Conservation (phyloP, 2,329 filamentous ascomycete species). For the Colletotrichum sp. region DNA sequence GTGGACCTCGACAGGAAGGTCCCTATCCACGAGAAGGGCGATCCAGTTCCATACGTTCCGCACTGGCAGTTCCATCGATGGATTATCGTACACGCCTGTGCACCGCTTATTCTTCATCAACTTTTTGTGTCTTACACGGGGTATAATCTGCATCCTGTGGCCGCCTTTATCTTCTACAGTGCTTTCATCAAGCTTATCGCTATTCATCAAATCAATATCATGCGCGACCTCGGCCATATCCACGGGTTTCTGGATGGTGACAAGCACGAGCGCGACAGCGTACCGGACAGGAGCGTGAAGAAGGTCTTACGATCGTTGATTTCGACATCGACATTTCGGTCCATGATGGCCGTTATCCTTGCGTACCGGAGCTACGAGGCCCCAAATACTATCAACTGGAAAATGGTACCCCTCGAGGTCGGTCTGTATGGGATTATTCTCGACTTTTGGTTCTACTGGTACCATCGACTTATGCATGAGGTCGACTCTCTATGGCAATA, state of each 20-base stretch:
- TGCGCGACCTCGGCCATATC: conserved; percentile 40
- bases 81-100: conserved; percentile 40
- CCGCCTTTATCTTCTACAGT: conserved; percentile 40
- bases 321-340: conserved; percentile 35
- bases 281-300: conserved; percentile 42
- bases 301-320: conserved; percentile 37
- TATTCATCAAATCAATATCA: conserved; percentile 41
- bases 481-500: conserved; percentile 43
- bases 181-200: conserved; percentile 42
- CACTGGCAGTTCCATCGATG: conserved; percentile 41
- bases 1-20: conserved; percentile 31
- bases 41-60: conserved; percentile 43
- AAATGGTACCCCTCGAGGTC: conserved; percentile 41
- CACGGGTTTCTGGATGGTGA: conserved; percentile 50
- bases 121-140: conserved; percentile 34
- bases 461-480: conserved; percentile 48
- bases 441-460: conserved; percentile 51
- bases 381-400: conserved; percentile 32
- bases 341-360: conserved; percentile 37
- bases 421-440: conserved; percentile 46
- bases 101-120: conserved; percentile 43
- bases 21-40: conserved; percentile 43
- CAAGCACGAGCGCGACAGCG: conserved; percentile 44
- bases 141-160: conserved; percentile 31
- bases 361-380: conserved; percentile 27